Conservation (phyloP, 2,329 filamentous ascomycete species). For the Pestalotiopsis sp. region DNA sequence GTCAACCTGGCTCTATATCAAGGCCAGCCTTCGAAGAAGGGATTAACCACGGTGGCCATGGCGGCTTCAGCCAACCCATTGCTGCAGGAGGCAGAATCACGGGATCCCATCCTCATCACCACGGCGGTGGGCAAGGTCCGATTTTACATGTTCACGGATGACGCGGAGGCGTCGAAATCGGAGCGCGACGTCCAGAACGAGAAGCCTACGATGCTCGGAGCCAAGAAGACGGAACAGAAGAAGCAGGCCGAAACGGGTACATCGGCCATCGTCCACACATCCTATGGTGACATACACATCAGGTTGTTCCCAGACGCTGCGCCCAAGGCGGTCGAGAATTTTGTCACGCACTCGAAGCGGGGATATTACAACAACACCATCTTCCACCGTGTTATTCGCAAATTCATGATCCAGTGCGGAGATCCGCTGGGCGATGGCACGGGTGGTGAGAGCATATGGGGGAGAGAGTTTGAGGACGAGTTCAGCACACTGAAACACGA, state of each 20-base stretch:
- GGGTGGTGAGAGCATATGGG: conserved; percentile 90
- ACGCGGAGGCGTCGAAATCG: conserved; percentile 79
- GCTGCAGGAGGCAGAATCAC: conserved; percentile 85
- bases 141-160: conserved; percentile 98
- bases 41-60: conserved; percentile 93
- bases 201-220: conserved; percentile 71
- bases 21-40: conserved; percentile 92
- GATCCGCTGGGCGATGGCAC: conserved; percentile 89
- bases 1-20: conserved; percentile 89
- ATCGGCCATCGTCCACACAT: conserved; percentile 86
- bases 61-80: conserved; percentile 93
- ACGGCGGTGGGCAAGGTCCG: conserved; percentile 86
- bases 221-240: conserved; percentile 56
- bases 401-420: conserved; percentile 95
- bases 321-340: conserved; percentile 95
- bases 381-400: conserved; percentile 95
- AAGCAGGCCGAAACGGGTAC: conserved; percentile 75
- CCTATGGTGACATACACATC: conserved; percentile 89
- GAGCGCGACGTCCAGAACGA: conserved; percentile 94
- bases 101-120: conserved; percentile 85
- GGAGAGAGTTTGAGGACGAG: conserved; percentile 89
- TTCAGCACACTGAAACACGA: conserved; percentile 91
- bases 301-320: conserved; percentile 91
- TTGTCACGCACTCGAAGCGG: conserved; percentile 84
- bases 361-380: conserved; percentile 98